phyloP scores from a whole-genome alignment of 2,329 filamentous ascomycete genomes.

The Phialophora tarda region DNA sequence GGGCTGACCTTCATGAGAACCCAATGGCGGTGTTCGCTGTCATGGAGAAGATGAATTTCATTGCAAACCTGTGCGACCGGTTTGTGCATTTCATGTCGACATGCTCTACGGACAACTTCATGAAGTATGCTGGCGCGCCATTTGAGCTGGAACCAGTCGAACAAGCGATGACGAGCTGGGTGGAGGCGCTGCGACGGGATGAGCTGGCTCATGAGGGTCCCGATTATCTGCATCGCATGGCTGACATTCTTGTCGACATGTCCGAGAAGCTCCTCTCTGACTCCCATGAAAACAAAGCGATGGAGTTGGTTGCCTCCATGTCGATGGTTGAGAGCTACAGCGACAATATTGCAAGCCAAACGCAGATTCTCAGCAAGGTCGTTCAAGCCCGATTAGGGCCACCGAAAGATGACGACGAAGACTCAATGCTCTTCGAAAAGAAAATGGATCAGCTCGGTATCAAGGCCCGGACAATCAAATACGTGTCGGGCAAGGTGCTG shows the following conservation, averaged over 20 bases:
- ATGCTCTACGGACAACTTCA: slow-evolving; percentile 79
- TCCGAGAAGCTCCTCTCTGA: slow-evolving; percentile 77
- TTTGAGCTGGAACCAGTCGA: slow-evolving; percentile 93
- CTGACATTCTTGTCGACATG: slow-evolving; percentile 85
- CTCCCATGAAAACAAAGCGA: slow-evolving; percentile 72
- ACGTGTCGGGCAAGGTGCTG: slow-evolving; percentile 78
- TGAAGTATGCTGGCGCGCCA: slow-evolving; percentile 75
- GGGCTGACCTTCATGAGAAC: slow-evolving; percentile 74
- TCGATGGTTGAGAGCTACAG: slow-evolving; percentile 79
- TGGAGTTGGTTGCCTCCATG: slow-evolving; percentile 78
- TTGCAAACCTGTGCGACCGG: slow-evolving; percentile 75
- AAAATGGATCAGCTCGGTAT: slow-evolving; percentile 74
- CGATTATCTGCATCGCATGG: slow-evolving; percentile 79
- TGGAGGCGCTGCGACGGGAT: slow-evolving; percentile 81
- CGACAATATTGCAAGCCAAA: slow-evolving; percentile 74
- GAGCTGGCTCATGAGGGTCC: slow-evolving; percentile 84
- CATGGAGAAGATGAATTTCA: slow-evolving; percentile 83
- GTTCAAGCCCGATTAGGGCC: slow-evolving; percentile 67
- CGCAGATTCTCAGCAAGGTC: slow-evolving; percentile 66
- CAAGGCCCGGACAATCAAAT: slow-evolving; percentile 81
- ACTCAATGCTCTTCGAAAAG: slow-evolving; percentile 70
- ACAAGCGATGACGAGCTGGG: slow-evolving; percentile 83
- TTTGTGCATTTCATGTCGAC: slow-evolving; percentile 67
- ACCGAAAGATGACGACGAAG: slow-evolving; percentile 68
- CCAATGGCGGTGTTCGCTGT: slow-evolving; percentile 80